Evolutionary conservation across 179 eudicot genomes (phyloP).

Genomic region (Silene vulgaris): DNA sequence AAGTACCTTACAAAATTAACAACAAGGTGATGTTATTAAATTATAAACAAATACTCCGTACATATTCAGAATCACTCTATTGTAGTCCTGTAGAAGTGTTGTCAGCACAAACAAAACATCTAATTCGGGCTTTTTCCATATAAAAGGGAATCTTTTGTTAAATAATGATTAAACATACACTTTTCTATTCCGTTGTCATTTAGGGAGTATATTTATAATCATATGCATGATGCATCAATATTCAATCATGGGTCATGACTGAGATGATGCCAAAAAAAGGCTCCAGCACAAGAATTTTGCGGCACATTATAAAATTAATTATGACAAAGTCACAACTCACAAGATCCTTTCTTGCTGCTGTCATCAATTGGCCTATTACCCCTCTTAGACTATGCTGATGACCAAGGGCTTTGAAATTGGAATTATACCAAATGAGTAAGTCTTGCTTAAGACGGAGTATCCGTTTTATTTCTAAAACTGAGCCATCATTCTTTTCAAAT

Average conservation of each 20-base stretch:
- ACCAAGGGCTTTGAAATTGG: slow-evolving; percentile 13
- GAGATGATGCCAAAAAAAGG: slow-evolving; percentile 19
- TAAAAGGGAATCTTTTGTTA: no score
- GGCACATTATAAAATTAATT: background rate
- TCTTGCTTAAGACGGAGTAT: no score
- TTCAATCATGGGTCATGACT: slow-evolving; percentile 7
- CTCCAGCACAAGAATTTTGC: slow-evolving; percentile 6
- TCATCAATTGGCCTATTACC: slow-evolving; percentile 6
- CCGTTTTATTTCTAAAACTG: background rate
- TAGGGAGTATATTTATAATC: background rate
- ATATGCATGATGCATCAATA: slow-evolving; percentile 3
- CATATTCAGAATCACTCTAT: slow-evolving; percentile 15
- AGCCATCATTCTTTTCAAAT: slow-evolving; percentile 10
- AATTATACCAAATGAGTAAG: background rate
- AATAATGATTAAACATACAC: slow-evolving; percentile 20
- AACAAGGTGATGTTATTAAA: background rate
- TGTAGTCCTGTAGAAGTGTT: background rate
- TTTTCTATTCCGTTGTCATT: slow-evolving; percentile 21
- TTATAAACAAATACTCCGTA: background rate
- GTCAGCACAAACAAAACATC: slow-evolving; percentile 10
- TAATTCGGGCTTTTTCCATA: background rate
- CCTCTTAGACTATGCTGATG: slow-evolving; percentile 11
- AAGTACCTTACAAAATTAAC: no score
- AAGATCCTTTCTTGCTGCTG: slow-evolving; percentile 4
- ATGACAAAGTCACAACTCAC: background rate